phyloP scores from a whole-genome alignment of 768 basidiomycete species.

The Mycena kentingensis region DNA sequence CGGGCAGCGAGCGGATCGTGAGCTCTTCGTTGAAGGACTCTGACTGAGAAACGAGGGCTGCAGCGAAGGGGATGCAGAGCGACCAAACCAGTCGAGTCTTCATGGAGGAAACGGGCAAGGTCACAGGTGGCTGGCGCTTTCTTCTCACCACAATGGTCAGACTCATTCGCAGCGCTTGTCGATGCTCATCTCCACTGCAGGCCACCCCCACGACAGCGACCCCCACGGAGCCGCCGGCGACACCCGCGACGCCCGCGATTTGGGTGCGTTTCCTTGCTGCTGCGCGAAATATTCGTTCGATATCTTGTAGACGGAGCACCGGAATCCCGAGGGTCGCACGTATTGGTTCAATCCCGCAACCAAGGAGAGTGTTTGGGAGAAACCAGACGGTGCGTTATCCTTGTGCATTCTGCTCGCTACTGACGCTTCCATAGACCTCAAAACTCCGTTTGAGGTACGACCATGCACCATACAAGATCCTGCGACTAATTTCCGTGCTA shows the following conservation, averaged over 20 bases:
- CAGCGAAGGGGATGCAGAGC: constrained; percentile 1
- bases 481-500: constrained; percentile 35
- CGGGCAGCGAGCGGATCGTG: constrained; percentile 56
- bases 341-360: constrained; percentile 95
- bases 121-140: too few relatives aligned
- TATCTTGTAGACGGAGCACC: constrained; percentile 77
- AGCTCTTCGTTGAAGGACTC: constrained; percentile 56
- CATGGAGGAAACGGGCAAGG: too few relatives aligned
- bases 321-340: constrained; percentile 94
- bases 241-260: constrained; percentile 7
- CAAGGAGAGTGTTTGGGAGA: constrained; percentile 96
- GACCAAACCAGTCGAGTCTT: neutral
- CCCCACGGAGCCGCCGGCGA: neutral
- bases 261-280: constrained; percentile 9
- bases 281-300: neutral
- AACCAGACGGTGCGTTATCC: constrained; percentile 76
- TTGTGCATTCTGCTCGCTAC: constrained; percentile 9
- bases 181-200: neutral
- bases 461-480: too few relatives aligned
- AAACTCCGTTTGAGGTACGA: constrained; percentile 86
- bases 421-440: constrained; percentile 58
- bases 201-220: neutral
- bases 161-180: neutral
- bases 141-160: neutral
- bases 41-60: constrained; percentile 9